Conservation (phyloP, 805 yeast genomes). For the Wickerhamomyces queroliae region DNA sequence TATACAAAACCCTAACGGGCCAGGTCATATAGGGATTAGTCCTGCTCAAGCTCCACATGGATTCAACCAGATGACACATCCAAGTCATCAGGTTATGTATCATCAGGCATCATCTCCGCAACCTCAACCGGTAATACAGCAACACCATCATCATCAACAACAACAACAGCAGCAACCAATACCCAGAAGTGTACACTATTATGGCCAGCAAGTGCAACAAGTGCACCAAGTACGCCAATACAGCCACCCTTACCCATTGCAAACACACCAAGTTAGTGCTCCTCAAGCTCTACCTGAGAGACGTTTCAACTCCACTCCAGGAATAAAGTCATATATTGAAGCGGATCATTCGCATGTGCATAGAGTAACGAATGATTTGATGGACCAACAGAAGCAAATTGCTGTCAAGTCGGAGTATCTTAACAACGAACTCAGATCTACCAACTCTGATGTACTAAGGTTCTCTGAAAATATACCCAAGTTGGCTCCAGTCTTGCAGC, state of each 20-base stretch:
- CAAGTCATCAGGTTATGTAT: no score
- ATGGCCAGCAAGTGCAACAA: conserved; percentile 3
- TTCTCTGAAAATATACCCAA: conserved; percentile 20
- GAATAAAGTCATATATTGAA: conserved; percentile 2
- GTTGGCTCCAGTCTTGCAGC: conserved; percentile 16
- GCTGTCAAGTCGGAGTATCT: conserved; percentile 14
- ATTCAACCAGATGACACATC: background rate
- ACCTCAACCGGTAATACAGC: conserved; percentile 2
- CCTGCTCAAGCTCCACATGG: no score
- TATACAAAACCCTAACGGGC: no score
- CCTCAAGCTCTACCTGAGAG: background rate
- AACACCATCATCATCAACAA: conserved; percentile 4
- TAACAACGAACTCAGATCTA: conserved; percentile 13
- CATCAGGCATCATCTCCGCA: no score
- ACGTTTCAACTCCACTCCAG: background rate
- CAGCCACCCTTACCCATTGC: conserved; percentile 1
- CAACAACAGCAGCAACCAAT: no score
- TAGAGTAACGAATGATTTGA: conserved; percentile 9
- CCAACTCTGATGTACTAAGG: conserved; percentile 16
- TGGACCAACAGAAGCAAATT: conserved; percentile 12
- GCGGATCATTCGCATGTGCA: conserved; percentile 4
- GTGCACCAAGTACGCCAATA: conserved; percentile 7
- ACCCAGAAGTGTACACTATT: background rate
- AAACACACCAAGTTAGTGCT: background rate
- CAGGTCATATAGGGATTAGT: no score